A percentile compares a stretch with the other conserved stretches of the same genome.
phyloP scores from a whole-genome alignment of 2,329 filamentous ascomycete genomes.

The Whalleya microplaca region DNA sequence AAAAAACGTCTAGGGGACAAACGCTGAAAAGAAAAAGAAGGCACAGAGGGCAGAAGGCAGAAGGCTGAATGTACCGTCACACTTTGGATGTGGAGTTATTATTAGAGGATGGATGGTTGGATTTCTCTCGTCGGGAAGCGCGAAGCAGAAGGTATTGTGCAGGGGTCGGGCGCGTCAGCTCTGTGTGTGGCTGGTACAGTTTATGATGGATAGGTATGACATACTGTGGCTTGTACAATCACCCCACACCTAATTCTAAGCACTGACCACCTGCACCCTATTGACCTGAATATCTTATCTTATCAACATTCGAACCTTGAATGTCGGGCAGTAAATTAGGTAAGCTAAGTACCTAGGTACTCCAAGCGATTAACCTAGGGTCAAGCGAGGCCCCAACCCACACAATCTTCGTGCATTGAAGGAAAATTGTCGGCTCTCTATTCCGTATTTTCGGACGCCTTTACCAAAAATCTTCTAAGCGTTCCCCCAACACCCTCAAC shows the following conservation, averaged over 20 bases:
- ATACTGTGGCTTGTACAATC: no score
- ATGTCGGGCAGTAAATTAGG: constrained; percentile 3
- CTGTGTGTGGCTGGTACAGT: background rate
- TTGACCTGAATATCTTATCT: background rate
- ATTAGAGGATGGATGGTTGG: background rate
- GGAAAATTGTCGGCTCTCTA: constrained; percentile 39
- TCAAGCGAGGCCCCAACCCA: constrained; percentile 37
- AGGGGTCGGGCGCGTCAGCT: background rate
- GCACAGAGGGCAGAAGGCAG: background rate
- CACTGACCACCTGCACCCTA: constrained; percentile 13
- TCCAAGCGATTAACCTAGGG: constrained; percentile 35
- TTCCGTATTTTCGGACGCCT: constrained; percentile 32
- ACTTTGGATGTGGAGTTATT: background rate
- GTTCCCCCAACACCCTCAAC: constrained; percentile 15
- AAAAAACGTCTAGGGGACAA: background rate
- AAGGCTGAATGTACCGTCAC: background rate
- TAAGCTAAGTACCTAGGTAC: background rate
- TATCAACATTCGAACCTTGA: no score
- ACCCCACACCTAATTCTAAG: no score
- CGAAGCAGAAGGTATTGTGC: background rate
- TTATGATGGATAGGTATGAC: no score
- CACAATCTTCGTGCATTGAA: constrained; percentile 34
- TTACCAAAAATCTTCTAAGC: constrained; percentile 28
- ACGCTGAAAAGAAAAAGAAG: background rate
- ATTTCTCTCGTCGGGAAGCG: no score